phyloP scores from a whole-genome alignment of 441 rosid species.

The Gossypium schwendimanii region DNA sequence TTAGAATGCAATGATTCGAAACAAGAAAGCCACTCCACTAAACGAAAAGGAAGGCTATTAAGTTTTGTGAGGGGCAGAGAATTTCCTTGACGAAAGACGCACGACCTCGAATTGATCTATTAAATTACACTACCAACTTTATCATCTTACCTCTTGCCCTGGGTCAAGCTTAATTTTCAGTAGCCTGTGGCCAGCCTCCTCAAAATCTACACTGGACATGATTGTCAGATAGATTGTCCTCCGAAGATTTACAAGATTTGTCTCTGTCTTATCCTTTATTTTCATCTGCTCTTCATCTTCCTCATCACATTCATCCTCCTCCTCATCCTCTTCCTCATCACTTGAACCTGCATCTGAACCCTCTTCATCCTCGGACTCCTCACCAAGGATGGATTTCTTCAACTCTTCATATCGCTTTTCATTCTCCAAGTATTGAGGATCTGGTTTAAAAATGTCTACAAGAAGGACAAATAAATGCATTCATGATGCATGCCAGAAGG shows the following conservation, averaged over 20 bases:
- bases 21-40: neutral
- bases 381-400: slow-evolving; percentile 76
- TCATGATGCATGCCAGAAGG: slow-evolving; percentile 4
- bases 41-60: neutral
- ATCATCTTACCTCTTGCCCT: slow-evolving; percentile 75
- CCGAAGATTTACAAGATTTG: slow-evolving; percentile 82
- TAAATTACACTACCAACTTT: neutral
- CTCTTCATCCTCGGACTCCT: slow-evolving; percentile 73
- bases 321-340: slow-evolving; percentile 49
- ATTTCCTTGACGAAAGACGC: neutral
- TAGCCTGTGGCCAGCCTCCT: slow-evolving; percentile 94
- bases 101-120: neutral
- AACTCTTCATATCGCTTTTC: slow-evolving; percentile 79
- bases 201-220: slow-evolving; percentile 96
- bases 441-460: slow-evolving; percentile 78
- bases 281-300: slow-evolving; percentile 47
- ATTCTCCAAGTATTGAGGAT: slow-evolving; percentile 67
- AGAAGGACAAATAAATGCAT: slow-evolving; percentile 4
- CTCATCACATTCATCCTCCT: slow-evolving; percentile 20
- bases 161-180: slow-evolving; percentile 86
- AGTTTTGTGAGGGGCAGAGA: neutral
- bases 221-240: slow-evolving; percentile 90
- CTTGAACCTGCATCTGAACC: slow-evolving; percentile 56
- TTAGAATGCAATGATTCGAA: neutral
- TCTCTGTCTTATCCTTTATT: slow-evolving; percentile 87